Base-by-base conservation (phyloP, 176 grass and related monocot species). In the Aegilops bicornis region DNA sequence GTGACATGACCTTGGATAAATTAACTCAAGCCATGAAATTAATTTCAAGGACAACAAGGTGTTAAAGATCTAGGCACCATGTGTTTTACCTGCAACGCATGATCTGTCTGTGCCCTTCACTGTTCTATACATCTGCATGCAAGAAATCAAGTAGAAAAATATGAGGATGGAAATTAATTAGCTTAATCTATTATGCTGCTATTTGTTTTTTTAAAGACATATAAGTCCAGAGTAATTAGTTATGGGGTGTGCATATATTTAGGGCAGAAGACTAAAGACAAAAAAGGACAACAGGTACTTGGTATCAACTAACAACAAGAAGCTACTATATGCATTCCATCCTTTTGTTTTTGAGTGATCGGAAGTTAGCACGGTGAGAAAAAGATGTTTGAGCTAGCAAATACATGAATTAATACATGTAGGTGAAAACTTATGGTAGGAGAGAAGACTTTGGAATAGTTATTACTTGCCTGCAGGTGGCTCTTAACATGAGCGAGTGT, bases 71-170 rank as follows among this genome's bases (percentile, higher is more conserved):
- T 66, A 92, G 87, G 86, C 73, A 81, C 40, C 76, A 87, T 90
- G 37, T 76, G 42, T 61, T 40, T 59, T 86, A 88, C 86, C 83
- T 89, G 85, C 79, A 90, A 81, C 90, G 79, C 85, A 93, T 87
- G 90, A 89, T 93, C 83, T 97, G 81, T 93, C 92, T 86, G 90
- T 91, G 77, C 90, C 90, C 92, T 93, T 99, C 83, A 99, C 97
- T 85, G 97, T 99, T 93, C 97, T 93, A 86, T 99, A 99, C 94
- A 99, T 99, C 97, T 99, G 94, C 92, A 97, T 93, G 89, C 89
- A 94, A 77, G 50, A 78, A 88, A 7, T 50, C 14, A 20, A 79
- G 30, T 19, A 64, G 27, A 54, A 77, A 64, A 59, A 24, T 27
- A 39, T 45, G 35, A 78, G 66, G n/a, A 68, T 17, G 8, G 65